A percentile compares a stretch with the other conserved stretches of the same genome.
Conservation (phyloP, 768 basidiomycete species). For the Suillus subalutaceus region DNA sequence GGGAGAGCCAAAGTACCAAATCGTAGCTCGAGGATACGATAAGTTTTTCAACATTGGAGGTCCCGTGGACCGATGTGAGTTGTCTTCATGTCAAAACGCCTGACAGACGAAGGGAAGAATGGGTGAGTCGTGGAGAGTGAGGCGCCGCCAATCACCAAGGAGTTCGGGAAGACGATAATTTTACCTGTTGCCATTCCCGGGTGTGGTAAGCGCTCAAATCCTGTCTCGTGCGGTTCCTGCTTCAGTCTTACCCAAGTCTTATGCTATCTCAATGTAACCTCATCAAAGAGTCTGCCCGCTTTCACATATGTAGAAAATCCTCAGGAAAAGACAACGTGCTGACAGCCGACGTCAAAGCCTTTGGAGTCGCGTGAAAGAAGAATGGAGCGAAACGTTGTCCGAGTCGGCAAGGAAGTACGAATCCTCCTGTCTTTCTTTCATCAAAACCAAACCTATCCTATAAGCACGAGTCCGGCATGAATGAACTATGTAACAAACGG, state of each 20-base stretch:
- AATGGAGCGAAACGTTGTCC: too few relatives aligned
- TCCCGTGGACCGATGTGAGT: slow-evolving; percentile 82
- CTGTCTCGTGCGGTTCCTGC: neutral
- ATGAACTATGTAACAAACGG: neutral
- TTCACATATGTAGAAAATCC: neutral
- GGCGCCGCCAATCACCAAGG: neutral
- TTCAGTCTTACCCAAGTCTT: neutral
- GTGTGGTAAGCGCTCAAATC: slow-evolving; percentile 62
- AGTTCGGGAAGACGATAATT: slow-evolving; percentile 72
- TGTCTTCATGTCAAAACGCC: neutral
- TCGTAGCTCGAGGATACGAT: slow-evolving; percentile 92
- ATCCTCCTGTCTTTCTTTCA: neutral
- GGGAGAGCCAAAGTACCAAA: slow-evolving; percentile 48
- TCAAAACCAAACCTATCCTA: neutral
- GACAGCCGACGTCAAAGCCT: neutral
- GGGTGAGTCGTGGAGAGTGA: neutral
- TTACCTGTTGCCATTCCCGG: slow-evolving; percentile 91
- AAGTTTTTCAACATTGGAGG: slow-evolving; percentile 98
- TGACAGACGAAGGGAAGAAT: neutral
- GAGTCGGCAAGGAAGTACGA: neutral
- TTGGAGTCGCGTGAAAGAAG: too few relatives aligned
- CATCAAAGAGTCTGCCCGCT: neutral
- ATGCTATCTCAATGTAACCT: neutral
- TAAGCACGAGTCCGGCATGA: neutral
- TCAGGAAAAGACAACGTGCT: neutral